phyloP scores from a whole-genome alignment of 2,329 filamentous ascomycete genomes.

The Meredithiella fracta region DNA sequence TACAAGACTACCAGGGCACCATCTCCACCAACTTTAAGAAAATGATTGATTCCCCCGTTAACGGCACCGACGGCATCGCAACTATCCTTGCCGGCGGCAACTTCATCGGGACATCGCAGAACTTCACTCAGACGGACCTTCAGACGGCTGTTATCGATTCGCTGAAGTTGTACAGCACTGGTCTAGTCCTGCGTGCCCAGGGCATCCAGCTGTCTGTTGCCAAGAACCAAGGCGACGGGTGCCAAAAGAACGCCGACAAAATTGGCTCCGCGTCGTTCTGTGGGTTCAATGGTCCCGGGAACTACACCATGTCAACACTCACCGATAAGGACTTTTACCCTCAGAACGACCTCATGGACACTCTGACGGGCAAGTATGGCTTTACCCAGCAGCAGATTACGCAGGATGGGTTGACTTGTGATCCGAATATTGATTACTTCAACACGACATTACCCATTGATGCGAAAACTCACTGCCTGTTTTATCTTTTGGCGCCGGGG shows the following conservation, averaged over 20 bases:
- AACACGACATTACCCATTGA: slow-evolving; percentile 4
- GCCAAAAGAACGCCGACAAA: slow-evolving; percentile 1
- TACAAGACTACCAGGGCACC: slow-evolving; percentile 11
- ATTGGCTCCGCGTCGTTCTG: slow-evolving; percentile 8
- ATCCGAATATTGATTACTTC: slow-evolving; percentile 8
- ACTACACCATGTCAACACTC: slow-evolving; percentile 8
- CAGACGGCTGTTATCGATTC: slow-evolving; percentile 9
- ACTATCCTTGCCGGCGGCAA: slow-evolving; percentile 8
- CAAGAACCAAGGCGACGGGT: background rate
- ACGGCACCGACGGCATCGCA: slow-evolving; percentile 8
- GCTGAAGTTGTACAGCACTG: slow-evolving; percentile 10
- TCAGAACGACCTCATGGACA: slow-evolving; percentile 10
- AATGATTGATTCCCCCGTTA: slow-evolving; percentile 13
- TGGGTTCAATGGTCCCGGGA: slow-evolving; percentile 1
- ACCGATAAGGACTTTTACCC: slow-evolving; percentile 8
- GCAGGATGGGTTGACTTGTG: slow-evolving; percentile 7
- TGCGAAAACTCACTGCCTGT: slow-evolving; percentile 7
- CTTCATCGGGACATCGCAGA: slow-evolving; percentile 14
- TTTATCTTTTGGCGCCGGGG: slow-evolving; percentile 5
- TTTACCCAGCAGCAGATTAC: slow-evolving; percentile 10
- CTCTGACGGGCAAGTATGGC: slow-evolving; percentile 13
- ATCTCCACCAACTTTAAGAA: slow-evolving; percentile 8
- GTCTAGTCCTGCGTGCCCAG: slow-evolving; percentile 13
- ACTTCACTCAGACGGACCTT: slow-evolving; percentile 15
- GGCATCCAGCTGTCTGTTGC: slow-evolving; percentile 10